Conservation (phyloP, 176 grass and related monocot genomes). For the Coix lacrymajobi region DNA sequence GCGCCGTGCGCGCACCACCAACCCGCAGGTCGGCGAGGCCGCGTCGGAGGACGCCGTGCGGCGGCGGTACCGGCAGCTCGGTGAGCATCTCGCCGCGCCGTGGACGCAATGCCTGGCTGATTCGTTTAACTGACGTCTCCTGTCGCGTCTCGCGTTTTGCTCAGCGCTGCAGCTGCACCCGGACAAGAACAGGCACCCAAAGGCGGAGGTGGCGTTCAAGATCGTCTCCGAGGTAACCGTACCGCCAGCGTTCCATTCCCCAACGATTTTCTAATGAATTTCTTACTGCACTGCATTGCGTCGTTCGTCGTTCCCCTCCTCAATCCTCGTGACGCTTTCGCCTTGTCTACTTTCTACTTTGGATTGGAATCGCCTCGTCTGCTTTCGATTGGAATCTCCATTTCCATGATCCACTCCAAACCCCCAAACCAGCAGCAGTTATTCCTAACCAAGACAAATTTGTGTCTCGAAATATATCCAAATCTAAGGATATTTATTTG, state of each 20-base stretch:
- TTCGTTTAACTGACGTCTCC: not conserved
- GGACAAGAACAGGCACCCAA: slow-evolving; percentile 92
- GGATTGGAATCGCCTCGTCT: not conserved
- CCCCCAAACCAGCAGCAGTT: not conserved
- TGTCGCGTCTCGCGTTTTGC: too few species aligned
- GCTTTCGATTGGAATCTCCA: not conserved
- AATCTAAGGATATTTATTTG: not conserved
- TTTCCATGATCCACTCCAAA: not conserved
- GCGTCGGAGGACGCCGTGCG: slow-evolving; percentile 50
- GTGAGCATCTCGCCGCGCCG: slow-evolving; percentile 8
- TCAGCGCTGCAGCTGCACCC: slow-evolving; percentile 90
- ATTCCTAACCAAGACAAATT: not conserved
- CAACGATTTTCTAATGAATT: not conserved
- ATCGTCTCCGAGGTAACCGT: slow-evolving; percentile 65
- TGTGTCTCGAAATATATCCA: not conserved
- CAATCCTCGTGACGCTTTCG: not conserved
- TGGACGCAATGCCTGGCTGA: not conserved
- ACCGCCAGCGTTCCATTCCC: not conserved
- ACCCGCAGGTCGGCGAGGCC: slow-evolving; percentile 62
- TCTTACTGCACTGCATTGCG: not conserved
- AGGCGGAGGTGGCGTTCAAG: slow-evolving; percentile 92
- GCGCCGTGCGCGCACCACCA: too few species aligned
- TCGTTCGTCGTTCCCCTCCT: not conserved
- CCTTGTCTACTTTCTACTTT: not conserved
- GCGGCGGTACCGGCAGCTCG: slow-evolving; percentile 67